phyloP scores from a whole-genome alignment of 352 stramenopile genomes.

The Pythium insidiosum region DNA sequence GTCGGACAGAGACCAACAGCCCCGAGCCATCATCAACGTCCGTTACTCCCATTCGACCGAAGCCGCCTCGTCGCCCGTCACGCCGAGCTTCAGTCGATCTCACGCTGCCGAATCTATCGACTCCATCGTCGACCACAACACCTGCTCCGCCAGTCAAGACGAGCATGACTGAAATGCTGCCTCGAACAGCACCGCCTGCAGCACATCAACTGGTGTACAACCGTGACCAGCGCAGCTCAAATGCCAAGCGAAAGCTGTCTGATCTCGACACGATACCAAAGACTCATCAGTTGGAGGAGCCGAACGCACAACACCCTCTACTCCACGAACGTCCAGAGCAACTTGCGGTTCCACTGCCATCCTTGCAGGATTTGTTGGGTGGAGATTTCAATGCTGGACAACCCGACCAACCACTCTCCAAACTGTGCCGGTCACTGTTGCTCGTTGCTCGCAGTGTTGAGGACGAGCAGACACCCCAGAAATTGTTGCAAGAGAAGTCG shows the following conservation, averaged over 20 bases:
- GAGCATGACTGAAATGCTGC: slow-evolving; percentile 43
- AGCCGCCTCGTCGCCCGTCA: slow-evolving; percentile 13
- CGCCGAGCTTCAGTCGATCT: slow-evolving; percentile 19
- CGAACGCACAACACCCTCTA: too few relatives aligned
- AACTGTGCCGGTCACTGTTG: slow-evolving; percentile 48
- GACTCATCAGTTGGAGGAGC: slow-evolving; percentile 1
- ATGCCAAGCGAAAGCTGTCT: slow-evolving; percentile 11
- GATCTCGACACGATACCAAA: background rate
- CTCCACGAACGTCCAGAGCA: slow-evolving; percentile 36
- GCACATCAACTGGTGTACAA: slow-evolving; percentile 1
- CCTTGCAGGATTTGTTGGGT: slow-evolving; percentile 26
- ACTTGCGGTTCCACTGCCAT: slow-evolving; percentile 15
- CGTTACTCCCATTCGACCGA: too few relatives aligned
- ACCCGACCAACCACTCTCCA: slow-evolving; percentile 18
- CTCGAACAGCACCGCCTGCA: slow-evolving; percentile 36
- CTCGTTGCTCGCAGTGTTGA: slow-evolving; percentile 37
- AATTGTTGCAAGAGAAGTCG: too few relatives aligned
- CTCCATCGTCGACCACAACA: slow-evolving; percentile 6
- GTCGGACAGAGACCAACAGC: slow-evolving; percentile 6
- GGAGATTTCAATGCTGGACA: slow-evolving; percentile 12
- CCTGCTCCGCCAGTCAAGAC: too few relatives aligned
- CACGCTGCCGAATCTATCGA: slow-evolving; percentile 1
- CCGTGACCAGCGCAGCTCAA: background rate
- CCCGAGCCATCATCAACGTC: too few relatives aligned
- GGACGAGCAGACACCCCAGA: slow-evolving; percentile 15